These are phyloP conservation scores for Irpex rosettiformis DNA, from an alignment of 1,284 basidiomycete species.

Conservation along the genomic window DNA sequence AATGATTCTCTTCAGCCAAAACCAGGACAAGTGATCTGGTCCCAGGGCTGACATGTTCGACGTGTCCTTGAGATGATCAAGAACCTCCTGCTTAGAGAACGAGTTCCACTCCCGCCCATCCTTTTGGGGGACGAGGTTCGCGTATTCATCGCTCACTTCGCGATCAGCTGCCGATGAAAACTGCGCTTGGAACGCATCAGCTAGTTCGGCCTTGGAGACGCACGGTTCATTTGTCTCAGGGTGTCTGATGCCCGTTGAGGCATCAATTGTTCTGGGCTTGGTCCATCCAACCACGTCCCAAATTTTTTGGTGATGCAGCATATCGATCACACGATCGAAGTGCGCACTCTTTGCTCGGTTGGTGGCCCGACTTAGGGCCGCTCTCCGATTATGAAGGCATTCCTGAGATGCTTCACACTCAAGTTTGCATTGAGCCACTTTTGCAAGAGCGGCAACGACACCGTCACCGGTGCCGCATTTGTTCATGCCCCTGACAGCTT, in stretches of 20 bases:
- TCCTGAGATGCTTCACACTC: not conserved
- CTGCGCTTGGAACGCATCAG: too few species aligned
- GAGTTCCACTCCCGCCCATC: too few species aligned
- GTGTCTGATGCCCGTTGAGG: constrained; percentile 3
- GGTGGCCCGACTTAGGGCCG: constrained; percentile 4
- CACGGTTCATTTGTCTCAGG: not conserved
- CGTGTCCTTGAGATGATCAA: not conserved
- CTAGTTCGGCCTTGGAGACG: too few species aligned
- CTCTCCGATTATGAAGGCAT: too few species aligned
- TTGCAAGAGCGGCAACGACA: not conserved
- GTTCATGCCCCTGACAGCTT: not conserved
- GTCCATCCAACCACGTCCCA: constrained; percentile 14
- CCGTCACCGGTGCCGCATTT: not conserved
- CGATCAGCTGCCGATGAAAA: too few species aligned
- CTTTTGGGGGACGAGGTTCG: too few species aligned
- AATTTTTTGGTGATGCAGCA: not conserved
- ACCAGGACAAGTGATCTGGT: constrained; percentile 14
- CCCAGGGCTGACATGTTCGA: constrained; percentile 12
- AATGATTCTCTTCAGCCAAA: constrained; percentile 10
- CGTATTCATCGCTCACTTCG: too few species aligned
- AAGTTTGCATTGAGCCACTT: not conserved
- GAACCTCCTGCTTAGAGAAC: too few species aligned
- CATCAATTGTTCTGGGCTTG: not conserved
- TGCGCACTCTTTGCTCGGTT: constrained; percentile 1
- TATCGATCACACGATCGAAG: constrained; percentile 8